Evolutionary conservation across 768 basidiomycete species (phyloP).

Genomic region (Leccinum incarnatum): DNA sequence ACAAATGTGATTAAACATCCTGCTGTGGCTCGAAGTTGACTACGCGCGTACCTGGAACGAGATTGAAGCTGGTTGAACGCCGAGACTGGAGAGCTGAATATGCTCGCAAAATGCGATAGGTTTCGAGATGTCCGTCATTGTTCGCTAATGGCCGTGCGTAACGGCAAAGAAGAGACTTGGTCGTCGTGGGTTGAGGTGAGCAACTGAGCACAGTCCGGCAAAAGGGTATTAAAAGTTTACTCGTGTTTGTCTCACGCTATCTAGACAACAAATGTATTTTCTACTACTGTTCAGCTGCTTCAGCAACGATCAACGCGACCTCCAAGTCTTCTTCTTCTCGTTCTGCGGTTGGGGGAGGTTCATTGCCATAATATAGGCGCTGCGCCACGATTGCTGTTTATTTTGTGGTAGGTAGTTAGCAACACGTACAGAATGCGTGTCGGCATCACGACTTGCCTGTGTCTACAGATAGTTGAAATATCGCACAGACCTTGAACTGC

Average conservation of each 20-base stretch:
- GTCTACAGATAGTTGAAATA: constrained; percentile 82
- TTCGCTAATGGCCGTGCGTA: constrained; percentile 19
- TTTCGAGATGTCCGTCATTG: constrained; percentile 43
- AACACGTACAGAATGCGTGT: constrained; percentile 5
- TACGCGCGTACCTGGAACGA: constrained; percentile 81
- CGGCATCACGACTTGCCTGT: constrained; percentile 47
- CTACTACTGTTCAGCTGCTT: constrained; percentile 48
- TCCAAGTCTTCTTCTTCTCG: constrained; percentile 63
- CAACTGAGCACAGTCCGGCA: constrained; percentile 6
- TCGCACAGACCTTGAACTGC: constrained; percentile 79
- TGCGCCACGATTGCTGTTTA: constrained; percentile 68
- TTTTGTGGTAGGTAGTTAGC: constrained; percentile 12
- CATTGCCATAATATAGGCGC: constrained; percentile 69
- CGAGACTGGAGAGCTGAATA: constrained; percentile 91
- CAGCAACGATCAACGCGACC: constrained; percentile 62
- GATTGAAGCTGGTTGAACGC: constrained; percentile 94
- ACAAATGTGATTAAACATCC: constrained; percentile 17
- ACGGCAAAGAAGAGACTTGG: constrained; percentile 14
- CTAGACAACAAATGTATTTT: constrained; percentile 1
- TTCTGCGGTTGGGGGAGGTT: constrained; percentile 52
- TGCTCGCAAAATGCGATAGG: constrained; percentile 90
- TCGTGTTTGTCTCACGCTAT: constrained; percentile 30
- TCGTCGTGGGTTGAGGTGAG: constrained; percentile 23
- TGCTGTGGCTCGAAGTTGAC: constrained; percentile 22
- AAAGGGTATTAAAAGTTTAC: constrained; percentile 28